A percentile compares a stretch with the other conserved stretches of the same genome.
Evolutionary conservation across 228 moss, liverwort and hornwort species (phyloP).

Genomic region (Sphagnum magellanicum): DNA sequence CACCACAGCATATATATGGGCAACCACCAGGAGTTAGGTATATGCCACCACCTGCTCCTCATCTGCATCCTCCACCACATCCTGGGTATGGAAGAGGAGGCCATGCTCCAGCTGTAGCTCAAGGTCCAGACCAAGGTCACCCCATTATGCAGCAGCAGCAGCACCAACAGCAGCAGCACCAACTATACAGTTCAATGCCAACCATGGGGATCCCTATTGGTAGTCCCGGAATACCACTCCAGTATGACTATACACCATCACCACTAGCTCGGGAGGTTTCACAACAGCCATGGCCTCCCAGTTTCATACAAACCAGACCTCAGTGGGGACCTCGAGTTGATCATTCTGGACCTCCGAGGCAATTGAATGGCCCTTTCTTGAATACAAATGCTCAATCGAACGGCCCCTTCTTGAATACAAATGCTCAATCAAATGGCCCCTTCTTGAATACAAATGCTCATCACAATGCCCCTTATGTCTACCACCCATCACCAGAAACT

Average conservation of each 20-base stretch:
- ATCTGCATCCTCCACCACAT: constrained; percentile 12
- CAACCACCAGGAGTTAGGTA: constrained; percentile 8
- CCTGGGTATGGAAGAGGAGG: no score
- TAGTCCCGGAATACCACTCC: constrained; percentile 31
- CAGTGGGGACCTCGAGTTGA: background rate
- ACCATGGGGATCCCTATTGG: constrained; percentile 31
- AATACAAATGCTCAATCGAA: constrained; percentile 1
- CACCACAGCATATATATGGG: constrained; percentile 32
- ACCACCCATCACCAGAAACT: background rate
- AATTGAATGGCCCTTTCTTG: constrained; percentile 10
- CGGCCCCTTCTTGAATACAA: constrained; percentile 11
- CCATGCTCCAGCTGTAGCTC: no score
- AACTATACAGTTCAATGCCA: constrained; percentile 15
- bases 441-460: constrained; percentile 12
- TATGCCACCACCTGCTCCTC: constrained; percentile 16
- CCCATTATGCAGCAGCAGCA: constrained; percentile 20
- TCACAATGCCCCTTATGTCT: constrained; percentile 17
- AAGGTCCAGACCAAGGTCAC: no score
- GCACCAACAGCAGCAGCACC: constrained; percentile 23
- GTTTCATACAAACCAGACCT: constrained; percentile 15
- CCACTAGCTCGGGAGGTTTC: background rate
- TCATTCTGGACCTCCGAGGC: background rate
- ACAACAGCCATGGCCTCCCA: constrained; percentile 24
- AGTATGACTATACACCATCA: constrained; percentile 1
- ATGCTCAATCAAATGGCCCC: background rate